Evolutionary conservation across 768 basidiomycete species (phyloP), one percentile per base, ranked within the genome.

Genomic region (Pleurotus tuoliensis): DNA sequence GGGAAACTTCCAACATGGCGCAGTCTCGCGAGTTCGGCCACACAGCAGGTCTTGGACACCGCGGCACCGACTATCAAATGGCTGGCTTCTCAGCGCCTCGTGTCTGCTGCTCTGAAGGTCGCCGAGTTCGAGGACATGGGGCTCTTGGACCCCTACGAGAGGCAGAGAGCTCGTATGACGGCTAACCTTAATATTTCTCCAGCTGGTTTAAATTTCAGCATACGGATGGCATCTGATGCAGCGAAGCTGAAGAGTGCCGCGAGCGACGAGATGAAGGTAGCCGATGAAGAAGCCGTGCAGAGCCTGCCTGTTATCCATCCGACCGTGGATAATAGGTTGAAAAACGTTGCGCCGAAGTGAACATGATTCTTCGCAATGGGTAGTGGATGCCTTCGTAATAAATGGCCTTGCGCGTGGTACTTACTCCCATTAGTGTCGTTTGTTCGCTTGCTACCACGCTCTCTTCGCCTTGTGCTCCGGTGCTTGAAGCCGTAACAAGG

Each of bases 151-250:
- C 18, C 57, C n/a, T 68, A 68, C 56, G 67, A 64, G 57, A 74
- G 71, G 73, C 70, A 64, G 57, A 71, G 66, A 20, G 27, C 53
- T 55, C 55, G 56, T 60, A 55, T 59, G 65, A 24, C 56, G 56
- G 52, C 27, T 15, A 15, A 49, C 9, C 3, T 24, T 13, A 13
- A 3, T 13, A 25, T 20, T 47, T 20, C 48, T n/a, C 11, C 16
- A 20, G 45, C 18, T 18, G 11, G 24, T 22, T 16, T 34, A 13
- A n/a, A 30, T 49, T 30, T 25, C 48, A 49, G 13, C 25, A 27
- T 27, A 22, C 13, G 4, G 9, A 49, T 8, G 12, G 5, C 48
- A 3, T 11, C 48, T 49, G 22, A 27, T 27, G 25, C 25, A 27
- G 3, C 48, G 15, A 49, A 15, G 5, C 5, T 34, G 15, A n/a